Base-by-base conservation (phyloP, 2,329 filamentous ascomycete genomes). In the Didymella exigua region DNA sequence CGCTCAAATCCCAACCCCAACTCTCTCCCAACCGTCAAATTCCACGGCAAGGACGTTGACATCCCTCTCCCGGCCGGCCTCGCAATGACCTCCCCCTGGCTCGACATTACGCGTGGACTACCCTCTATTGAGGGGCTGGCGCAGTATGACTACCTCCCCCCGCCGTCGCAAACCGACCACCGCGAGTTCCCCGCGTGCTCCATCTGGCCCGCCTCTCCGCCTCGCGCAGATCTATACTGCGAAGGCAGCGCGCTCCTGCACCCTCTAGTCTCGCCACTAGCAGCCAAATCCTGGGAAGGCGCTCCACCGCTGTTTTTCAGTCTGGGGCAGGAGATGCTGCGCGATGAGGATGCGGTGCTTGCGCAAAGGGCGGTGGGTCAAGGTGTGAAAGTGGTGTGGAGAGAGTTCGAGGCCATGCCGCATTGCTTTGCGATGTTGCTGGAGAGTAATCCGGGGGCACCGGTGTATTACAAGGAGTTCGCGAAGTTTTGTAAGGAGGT, bases 351-450 rank as follows among this genome's bases (percentile, higher is more conserved):
- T 56, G 81, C 80, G 59, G 84, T 84, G 47, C 68, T 90, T 2
- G 88, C 86, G 0, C 74, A 77, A 34, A 79, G 81, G 33, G 78
- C 89, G 10, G 78, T 78, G 14, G 60, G 65, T 7, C 83, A 89
- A 40, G 85, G 84, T 5, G 87, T 88, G 0, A 68, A 66, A 0
- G 83, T 93, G 0, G 79, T 84, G 3, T 89, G 86, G 65, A 85
- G 90, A 69, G 84, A 91, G 74, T 95, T 86, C 69, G 87, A 92
- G 71, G 88, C 85, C 3, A 93, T 93, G 90, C 89, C 90, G 49
- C 90, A 93, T 74, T 86, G 84, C 62, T 93, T 82, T 61, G 73
- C 67, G 0, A 74, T 79, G 74, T 55, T 81, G 50, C 55, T 81
- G 4, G 76, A 77, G n/a, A 52, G 60, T 1, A 49, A 73, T 2